Evolutionary conservation across 306 rosid species (phyloP), one percentile per base, ranked within the genome.

Genomic region (Rubus parviflorus): DNA sequence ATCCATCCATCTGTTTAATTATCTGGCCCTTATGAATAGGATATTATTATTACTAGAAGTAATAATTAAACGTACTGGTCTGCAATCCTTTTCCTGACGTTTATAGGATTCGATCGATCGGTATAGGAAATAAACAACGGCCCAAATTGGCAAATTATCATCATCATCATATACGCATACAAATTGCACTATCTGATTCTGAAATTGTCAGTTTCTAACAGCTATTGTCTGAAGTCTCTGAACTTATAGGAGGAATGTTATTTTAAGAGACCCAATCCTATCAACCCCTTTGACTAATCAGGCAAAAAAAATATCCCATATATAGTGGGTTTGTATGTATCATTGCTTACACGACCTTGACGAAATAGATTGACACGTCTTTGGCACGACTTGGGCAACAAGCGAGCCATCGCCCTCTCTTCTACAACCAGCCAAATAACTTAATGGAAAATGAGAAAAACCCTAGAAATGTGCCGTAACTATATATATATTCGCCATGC

Each of bases 261-360:
- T 47, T 48, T 70, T 14, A 71, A 61, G 54, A 47, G 54, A 47
- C 19, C 54, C 71, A 47, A 16, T 30, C 35, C 35, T 30, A 22
- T 4, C 23, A 37, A 42, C 46, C 52, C 70, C 17, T 60, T 74
- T 71, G 48, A 79, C 73, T 17, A 63, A 42, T 41, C 54, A 0
- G 25, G 3, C 9, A 14, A 10, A 35, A 30, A 30, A 30, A 30
- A 30, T 1, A 30, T 30, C 35, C 35, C 35, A 30, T 30, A 30
- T 30, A 30, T 30, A 30, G 35, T 30, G 48, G 25, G 3, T 17
- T 40, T 65, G 68, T 41, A 20, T 65, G 68, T 41, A 20, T 49
- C 41, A 62, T 63, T 76, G 64, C 79, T 49, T 51, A 57, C 65
- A 30, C 40, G 72, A 9, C 74, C 74, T 2, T 64, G 74, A 47